phyloP scores from a whole-genome alignment of 2,329 filamentous ascomycete species.

The Fusarium praegraminearum region DNA sequence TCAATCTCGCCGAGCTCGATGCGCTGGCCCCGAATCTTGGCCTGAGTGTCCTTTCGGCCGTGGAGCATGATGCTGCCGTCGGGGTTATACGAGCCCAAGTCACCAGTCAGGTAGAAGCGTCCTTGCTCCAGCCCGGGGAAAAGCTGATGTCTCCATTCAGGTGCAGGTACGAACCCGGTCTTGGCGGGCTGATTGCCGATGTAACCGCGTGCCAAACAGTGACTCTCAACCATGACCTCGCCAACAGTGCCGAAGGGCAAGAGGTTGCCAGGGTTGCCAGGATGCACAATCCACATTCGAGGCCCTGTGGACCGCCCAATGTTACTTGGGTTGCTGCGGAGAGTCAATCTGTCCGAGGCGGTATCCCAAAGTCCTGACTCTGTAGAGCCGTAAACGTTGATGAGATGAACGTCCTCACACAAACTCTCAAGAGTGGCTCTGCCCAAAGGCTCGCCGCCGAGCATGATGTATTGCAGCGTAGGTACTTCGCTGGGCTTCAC shows the following conservation, averaged over 20 bases:
- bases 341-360: background rate
- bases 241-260: conserved; percentile 24
- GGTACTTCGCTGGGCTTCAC: conserved; percentile 20
- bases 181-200: conserved; percentile 6
- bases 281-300: conserved; percentile 27
- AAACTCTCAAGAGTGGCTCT: conserved; percentile 21
- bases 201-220: conserved; percentile 19
- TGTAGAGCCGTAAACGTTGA: conserved; percentile 25
- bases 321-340: background rate
- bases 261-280: conserved; percentile 20
- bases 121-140: background rate
- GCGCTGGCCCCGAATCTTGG: conserved; percentile 16
- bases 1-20: conserved; percentile 28
- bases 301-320: conserved; percentile 19
- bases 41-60: conserved; percentile 1
- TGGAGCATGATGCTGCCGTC: background rate
- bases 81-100: background rate
- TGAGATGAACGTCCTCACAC: conserved; percentile 18
- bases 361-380: conserved; percentile 3
- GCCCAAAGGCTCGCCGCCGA: conserved; percentile 25
- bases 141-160: conserved; percentile 1
- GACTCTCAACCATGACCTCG: conserved; percentile 27
- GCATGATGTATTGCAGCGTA: conserved; percentile 23
- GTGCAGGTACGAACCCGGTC: background rate
- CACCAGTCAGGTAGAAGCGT: background rate